These are phyloP conservation scores for Immersiella caudata DNA, from an alignment of 495 filamentous ascomycete species.

Conservation along the genomic window DNA sequence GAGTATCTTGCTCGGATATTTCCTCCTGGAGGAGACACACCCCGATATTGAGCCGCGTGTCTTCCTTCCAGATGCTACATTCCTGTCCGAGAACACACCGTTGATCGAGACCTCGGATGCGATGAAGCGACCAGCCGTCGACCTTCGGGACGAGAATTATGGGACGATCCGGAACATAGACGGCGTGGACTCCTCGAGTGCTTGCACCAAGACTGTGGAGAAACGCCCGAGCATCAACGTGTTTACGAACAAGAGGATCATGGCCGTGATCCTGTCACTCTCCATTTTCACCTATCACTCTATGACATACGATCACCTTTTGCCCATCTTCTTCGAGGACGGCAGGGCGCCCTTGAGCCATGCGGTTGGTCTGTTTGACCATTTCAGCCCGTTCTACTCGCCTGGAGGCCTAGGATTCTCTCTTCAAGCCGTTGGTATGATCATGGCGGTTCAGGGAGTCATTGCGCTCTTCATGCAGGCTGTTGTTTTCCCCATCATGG, in stretches of 20 bases:
- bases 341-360: slow-evolving; percentile 41
- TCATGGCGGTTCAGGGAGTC: slow-evolving; percentile 77
- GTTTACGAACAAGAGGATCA: slow-evolving; percentile 63
- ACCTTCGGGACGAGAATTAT: slow-evolving; percentile 74
- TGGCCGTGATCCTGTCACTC: slow-evolving; percentile 70
- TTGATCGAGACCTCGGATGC: slow-evolving; percentile 72
- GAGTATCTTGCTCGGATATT: slow-evolving; percentile 72
- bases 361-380: slow-evolving; percentile 27
- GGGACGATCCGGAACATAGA: slow-evolving; percentile 71
- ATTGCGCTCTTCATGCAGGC: slow-evolving; percentile 81
- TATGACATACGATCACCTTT: slow-evolving; percentile 83
- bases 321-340: slow-evolving; percentile 85
- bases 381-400: slow-evolving; percentile 54
- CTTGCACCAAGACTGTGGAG: slow-evolving; percentile 33
- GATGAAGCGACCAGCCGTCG: slow-evolving; percentile 68
- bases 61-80: slow-evolving; percentile 53
- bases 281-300: slow-evolving; percentile 86
- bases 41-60: slow-evolving; percentile 72
- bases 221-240: slow-evolving; percentile 46
- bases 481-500: slow-evolving; percentile 70
- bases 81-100: slow-evolving; percentile 65
- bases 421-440: slow-evolving; percentile 71
- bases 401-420: slow-evolving; percentile 76
- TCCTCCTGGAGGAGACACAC: slow-evolving; percentile 78
- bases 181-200: slow-evolving; percentile 37